A percentile compares a stretch with the other conserved stretches of the same genome.
Evolutionary conservation across 2,329 filamentous ascomycete species (phyloP).

Genomic region (Aspergillus oerlinghausenensis): DNA sequence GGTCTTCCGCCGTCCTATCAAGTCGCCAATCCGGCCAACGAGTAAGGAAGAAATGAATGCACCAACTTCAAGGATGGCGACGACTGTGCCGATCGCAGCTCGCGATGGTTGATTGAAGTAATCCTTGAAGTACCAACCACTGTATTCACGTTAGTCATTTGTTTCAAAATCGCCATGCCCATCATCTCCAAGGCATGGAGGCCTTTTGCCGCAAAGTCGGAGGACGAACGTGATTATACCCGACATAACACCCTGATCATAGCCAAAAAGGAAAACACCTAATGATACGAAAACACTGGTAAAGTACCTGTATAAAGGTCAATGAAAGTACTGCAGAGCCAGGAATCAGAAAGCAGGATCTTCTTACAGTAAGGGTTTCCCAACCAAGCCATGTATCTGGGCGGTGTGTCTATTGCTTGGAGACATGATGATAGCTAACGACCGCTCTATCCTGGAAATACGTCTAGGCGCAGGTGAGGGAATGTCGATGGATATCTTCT

Average conservation of each 20-base stretch:
- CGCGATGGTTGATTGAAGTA: constrained; percentile 87
- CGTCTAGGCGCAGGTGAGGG: constrained; percentile 62
- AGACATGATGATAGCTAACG: constrained; percentile 81
- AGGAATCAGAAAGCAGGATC: constrained; percentile 4
- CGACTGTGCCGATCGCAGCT: constrained; percentile 92
- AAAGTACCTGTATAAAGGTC: constrained; percentile 65
- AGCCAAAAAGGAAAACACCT: constrained; percentile 62
- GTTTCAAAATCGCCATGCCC: neutral
- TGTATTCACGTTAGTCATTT: constrained; percentile 36
- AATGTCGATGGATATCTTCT: constrained; percentile 60
- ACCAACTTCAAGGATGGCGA: constrained; percentile 91
- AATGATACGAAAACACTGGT: constrained; percentile 73
- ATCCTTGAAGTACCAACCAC: constrained; percentile 79
- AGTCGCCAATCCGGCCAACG: constrained; percentile 84
- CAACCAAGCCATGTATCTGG: constrained; percentile 85
- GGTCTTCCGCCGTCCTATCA: constrained; percentile 82
- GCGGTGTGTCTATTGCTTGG: constrained; percentile 61
- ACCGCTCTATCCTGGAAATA: constrained; percentile 63
- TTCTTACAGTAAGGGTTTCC: constrained; percentile 83
- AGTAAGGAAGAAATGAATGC: constrained; percentile 84
- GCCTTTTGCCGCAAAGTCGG: neutral
- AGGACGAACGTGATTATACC: constrained; percentile 61
- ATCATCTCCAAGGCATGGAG: neutral
- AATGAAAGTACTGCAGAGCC: constrained; percentile 12
- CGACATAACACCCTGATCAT: constrained; percentile 63